Base-by-base conservation (phyloP, 2,329 filamentous ascomycete species). In the Pestalotiopsis sp. region DNA sequence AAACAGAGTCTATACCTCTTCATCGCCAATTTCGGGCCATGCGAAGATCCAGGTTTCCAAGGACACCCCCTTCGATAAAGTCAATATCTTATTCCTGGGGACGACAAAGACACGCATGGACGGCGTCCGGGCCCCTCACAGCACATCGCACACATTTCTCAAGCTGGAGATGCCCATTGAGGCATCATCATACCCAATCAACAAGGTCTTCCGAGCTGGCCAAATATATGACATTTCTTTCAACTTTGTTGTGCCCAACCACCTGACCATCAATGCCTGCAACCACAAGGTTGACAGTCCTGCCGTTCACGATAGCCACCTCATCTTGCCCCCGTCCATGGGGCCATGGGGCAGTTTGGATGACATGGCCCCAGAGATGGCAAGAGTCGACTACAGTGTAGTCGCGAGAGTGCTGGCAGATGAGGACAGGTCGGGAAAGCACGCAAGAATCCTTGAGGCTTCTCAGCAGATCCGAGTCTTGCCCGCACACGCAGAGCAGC, bases 221-320 rank as follows among this genome's bases (percentile, higher is more conserved):
- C 75, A 75, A 70, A 81, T 79, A 30, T 86, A 87, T 76, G 81
- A 73, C 14, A 76, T 89, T 26, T 86, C 86, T n/a, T 87, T 89
- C 78, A 78, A 86, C 78, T 89, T 89, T 70, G 83, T 89, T 68
- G 82, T 89, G 17, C 87, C 87, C n/a, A 80, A 81, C 70, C 83
- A 88, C 66, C 83, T 89, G 68, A 88, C 86, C 20, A 79, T 88
- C 63, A 82, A 82, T 68, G 85, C 86, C 20, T 89, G 87, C 80
- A 84, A 79, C 72, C 86, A 89, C 78, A 71, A 75, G 35, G 80
- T 82, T 66, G 77, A 79, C 55, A 80, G 80, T 55, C 77, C 79
- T n/a, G 78, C 78, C 60, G 79, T 89, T 38, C 80, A 81, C 65
- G 85, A 86, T 40, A 80, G 84, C 60, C 87, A 89, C 77, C 76